Conservation (phyloP, 2,329 filamentous ascomycete genomes). For the Xylaria sp. region DNA sequence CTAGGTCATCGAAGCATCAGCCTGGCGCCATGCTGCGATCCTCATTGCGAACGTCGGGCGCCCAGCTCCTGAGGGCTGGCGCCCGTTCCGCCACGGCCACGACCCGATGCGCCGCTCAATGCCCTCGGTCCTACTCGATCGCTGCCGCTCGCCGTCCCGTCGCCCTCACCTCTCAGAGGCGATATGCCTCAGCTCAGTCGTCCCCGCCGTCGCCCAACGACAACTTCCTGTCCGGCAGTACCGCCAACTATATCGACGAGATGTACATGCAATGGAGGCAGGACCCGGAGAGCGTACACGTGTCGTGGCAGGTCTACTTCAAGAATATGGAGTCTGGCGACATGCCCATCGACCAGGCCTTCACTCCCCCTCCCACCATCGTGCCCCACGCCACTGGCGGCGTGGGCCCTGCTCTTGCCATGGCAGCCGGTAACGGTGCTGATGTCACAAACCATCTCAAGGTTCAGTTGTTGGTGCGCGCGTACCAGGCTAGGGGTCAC, state of each 20-base stretch:
- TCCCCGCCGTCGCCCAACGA: slow-evolving; percentile 82
- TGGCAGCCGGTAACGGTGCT: slow-evolving; percentile 73
- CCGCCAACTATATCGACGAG: slow-evolving; percentile 98
- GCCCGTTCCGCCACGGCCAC: slow-evolving; percentile 53
- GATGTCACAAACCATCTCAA: slow-evolving; percentile 97
- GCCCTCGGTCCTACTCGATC: slow-evolving; percentile 57
- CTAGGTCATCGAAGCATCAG: slow-evolving; percentile 49
- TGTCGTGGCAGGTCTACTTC: slow-evolving; percentile 99
- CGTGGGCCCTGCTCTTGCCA: slow-evolving; percentile 75
- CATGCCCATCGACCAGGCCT: slow-evolving; percentile 97
- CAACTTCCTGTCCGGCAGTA: slow-evolving; percentile 95
- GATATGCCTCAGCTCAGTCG: slow-evolving; percentile 65
- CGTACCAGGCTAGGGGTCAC: slow-evolving; percentile 97
- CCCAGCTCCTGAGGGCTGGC: slow-evolving; percentile 69
- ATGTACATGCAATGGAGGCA: slow-evolving; percentile 99
- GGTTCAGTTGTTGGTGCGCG: slow-evolving; percentile 95
- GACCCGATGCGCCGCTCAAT: slow-evolving; percentile 49
- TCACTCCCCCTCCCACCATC: slow-evolving; percentile 93
- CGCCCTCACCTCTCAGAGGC: slow-evolving; percentile 61
- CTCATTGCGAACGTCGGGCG: slow-evolving; percentile 72
- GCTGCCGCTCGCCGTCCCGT: slow-evolving; percentile 60
- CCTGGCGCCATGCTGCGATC: slow-evolving; percentile 75
- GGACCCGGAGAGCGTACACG: slow-evolving; percentile 91
- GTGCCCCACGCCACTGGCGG: slow-evolving; percentile 84
- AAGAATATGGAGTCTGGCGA: slow-evolving; percentile 98